Evolutionary conservation across 2,329 filamentous ascomycete species (phyloP).

Genomic region (Aspergillus awamori): DNA sequence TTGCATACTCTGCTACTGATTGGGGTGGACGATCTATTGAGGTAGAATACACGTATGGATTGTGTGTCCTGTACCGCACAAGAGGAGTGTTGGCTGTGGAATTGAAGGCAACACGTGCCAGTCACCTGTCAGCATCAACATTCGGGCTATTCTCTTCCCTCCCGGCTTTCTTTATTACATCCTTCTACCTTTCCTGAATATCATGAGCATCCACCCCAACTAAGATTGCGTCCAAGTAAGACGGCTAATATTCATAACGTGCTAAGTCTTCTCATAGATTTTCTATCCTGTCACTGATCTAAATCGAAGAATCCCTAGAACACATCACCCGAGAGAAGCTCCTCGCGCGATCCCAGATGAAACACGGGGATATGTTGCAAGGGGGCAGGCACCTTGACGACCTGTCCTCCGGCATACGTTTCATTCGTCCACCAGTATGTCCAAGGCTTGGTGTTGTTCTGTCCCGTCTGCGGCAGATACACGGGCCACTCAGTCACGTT

Average conservation of each 20-base stretch:
- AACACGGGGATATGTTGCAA: constrained; percentile 29
- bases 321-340: constrained; percentile 62
- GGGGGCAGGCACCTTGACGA: constrained; percentile 40
- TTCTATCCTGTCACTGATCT: background rate
- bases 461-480: constrained; percentile 36
- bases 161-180: background rate
- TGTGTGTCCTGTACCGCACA: no score
- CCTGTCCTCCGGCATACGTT: constrained; percentile 43
- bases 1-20: no score
- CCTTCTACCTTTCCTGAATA: background rate
- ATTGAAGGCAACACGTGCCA: background rate
- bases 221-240: background rate
- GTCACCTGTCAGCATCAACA: background rate
- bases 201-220: background rate
- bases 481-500: constrained; percentile 42
- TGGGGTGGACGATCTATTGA: no score
- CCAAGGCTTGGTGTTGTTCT: constrained; percentile 35
- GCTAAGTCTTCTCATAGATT: background rate
- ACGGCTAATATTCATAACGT: background rate
- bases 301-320: constrained; percentile 8
- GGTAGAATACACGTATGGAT: no score
- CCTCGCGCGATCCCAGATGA: constrained; percentile 69
- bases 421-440: constrained; percentile 47
- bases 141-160: no score
- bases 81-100: background rate